Evolutionary conservation across 768 basidiomycete genomes (phyloP), one percentile per base, ranked within the genome.

Genomic region (button mushroom (Agaricus bisporus)): DNA sequence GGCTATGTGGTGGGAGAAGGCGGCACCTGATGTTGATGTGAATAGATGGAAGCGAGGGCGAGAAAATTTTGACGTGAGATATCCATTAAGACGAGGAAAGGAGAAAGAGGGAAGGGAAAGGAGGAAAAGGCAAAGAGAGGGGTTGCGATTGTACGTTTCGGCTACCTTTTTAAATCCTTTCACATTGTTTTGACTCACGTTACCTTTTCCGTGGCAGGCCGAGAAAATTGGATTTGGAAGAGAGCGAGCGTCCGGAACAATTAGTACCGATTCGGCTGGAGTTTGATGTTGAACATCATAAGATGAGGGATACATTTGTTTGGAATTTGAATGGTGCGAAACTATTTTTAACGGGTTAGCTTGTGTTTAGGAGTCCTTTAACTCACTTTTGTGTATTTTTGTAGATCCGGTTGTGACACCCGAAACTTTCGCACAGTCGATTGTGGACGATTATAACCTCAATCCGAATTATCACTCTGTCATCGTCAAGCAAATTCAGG

Each of bases 261-360:
- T 85, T 99, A 25, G 86, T 98, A 4, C 97, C 97, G 3, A 87
- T 99, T 38, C 83, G 97, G n/a, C 74, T 99, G 48, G 97, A 99
- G 67, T 85, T 98, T 61, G 97, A 99, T 61, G 86, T 95, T 45
- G 97, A 98, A 53, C 88, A 91, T 62, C 86, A 90, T 64, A 90
- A 87, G 70, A 86, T 98, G 76, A 82, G 93, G 25, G 97, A 99
- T 65, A 93, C 95, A 0, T 98, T 98, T 70, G 81, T 97, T 42
- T 99, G 95, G 97, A 97, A 99, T 63, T 69, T 95, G 42, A 88
- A 88, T 59, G 95, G 95, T 97, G 52, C n/a, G 82, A 20, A 41
- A 26, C 18, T 15, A 45, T 52, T 72, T 43, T 54, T 7, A 55
- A n/a, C 12, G 38, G 38, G 12, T 14, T 17, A 39, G 17, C 12